Base-by-base conservation (phyloP, 2,329 filamentous ascomycete genomes). In the Nigrospora sphaerica region DNA sequence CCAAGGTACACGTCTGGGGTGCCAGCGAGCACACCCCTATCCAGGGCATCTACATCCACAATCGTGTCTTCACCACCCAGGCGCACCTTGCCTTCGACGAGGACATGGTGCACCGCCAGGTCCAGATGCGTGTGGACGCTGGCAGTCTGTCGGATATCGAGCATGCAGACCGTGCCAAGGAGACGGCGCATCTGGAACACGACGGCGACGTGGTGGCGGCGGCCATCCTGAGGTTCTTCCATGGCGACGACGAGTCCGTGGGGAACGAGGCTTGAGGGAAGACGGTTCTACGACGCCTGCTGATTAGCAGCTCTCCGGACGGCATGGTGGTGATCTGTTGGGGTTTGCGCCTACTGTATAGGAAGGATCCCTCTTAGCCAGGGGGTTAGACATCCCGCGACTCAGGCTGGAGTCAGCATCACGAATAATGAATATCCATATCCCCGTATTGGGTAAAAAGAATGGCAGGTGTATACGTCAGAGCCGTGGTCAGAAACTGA, bases 1-100 rank as follows among this genome's bases (percentile, higher is more conserved):
- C 67, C 0, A 65, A 69, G 33, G 68, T 81, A 1, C 65, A 76
- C 32, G 68, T 77, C 37, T 75, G 91, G 46, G 88, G 81, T 1
- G 74, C 70, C 23, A 86, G 84, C 17, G 72, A 75, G 1, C 74
- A 76, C 48, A 92, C 87, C 54, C 64, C 72, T 3, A 77, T 88
- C 3, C 88, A 93, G 63, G 86, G 84, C 19, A 81, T 92, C 72
- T 92, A 91, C 59, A 67, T 75, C 33, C 72, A 77, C 12, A 71
- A 76, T 39, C 72, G 75, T 18, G 66, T 89, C 17, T 83, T 93
- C 47, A 83, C 85, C 0, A 75, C 90, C 2, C 88, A 93, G 66
- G 88, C 86, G 0, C 88, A 93, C 60, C 80, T 89, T 1, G 88
- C 90, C 49, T 91, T 90, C 60, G 83, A 75, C 18, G 72, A 78